Base-by-base conservation (phyloP, 129 eudicot genomes). In the Apium graveolens region DNA sequence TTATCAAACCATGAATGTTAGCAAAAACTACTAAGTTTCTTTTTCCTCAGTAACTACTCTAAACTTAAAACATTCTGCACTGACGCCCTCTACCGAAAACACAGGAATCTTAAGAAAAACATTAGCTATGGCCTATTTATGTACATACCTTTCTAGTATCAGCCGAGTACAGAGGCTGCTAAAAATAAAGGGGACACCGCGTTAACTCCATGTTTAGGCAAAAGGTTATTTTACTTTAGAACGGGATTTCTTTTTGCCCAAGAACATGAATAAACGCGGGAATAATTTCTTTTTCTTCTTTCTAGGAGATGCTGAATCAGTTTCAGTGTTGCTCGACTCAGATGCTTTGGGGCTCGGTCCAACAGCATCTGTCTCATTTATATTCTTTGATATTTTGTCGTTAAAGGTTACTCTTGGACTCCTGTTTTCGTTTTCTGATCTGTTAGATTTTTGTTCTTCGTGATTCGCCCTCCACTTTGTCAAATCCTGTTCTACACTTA, bases 381-480 rank as follows among this genome's bases (percentile, higher is more conserved):
- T 31, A 12, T 31, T 66, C 39, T 66, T 66, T 11, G 72, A 79
- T 76, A 42, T 44, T 68, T 49, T 46, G 76, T 80, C 90, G 70
- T 85, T 46, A 70, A 39, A 78, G 80, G 81, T 80, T 91, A 81
- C 7, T 71, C 76, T 76, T 85, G 82, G 37, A 84, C 85, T 77
- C 83, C 85, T 60, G 39, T 70, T 66, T 46, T 72, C 41, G 39
- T 14, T 13, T 87, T 84, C 90, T 89, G 66, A 93, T 81, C 2
- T 60, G 26, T 14, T 9, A 60, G 68, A 60, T n/a, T 4, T n/a
- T 60, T 90, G 85, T 84, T 89, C 91, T 46, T 86, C 98, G 31
- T 86, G 72, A 76, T 91, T 92, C 29, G 89, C 87, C 84, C 98
- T 93, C 96, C 97, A 89, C 60, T 85, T 88, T 69, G 97, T 85